phyloP scores from a whole-genome alignment of 768 basidiomycete genomes.

The Phaeotremella fagi region DNA sequence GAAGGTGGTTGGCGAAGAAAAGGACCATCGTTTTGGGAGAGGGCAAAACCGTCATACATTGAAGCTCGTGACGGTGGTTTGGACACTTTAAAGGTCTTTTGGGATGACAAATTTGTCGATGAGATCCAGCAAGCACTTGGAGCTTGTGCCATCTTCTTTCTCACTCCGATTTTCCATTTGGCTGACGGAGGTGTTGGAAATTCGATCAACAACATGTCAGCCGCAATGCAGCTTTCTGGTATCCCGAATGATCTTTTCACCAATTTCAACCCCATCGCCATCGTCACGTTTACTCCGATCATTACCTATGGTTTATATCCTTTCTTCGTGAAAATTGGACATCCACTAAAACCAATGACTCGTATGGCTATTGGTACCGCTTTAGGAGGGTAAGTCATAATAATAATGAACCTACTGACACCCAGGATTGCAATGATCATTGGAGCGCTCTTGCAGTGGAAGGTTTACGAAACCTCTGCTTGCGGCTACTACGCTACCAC shows the following conservation, averaged over 20 bases:
- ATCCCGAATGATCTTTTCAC: constrained; percentile 41
- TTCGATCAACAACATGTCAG: constrained; percentile 5
- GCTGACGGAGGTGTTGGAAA: constrained; percentile 12
- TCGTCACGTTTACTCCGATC: constrained; percentile 30
- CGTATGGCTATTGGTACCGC: constrained; percentile 14
- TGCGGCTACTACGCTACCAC: constrained; percentile 42
- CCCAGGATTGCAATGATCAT: constrained; percentile 28
- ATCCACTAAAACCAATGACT: constrained; percentile 15
- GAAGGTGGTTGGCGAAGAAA: constrained; percentile 6
- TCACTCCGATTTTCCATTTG: constrained; percentile 10
- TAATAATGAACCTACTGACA: neutral
- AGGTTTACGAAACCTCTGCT: constrained; percentile 37
- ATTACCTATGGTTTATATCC: constrained; percentile 19
- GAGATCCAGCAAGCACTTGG: constrained; percentile 16
- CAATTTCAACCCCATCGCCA: constrained; percentile 44
- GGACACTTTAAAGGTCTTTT: constrained; percentile 13
- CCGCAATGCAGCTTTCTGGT: constrained; percentile 37
- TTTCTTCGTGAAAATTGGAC: constrained; percentile 11
- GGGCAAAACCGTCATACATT: constrained; percentile 36
- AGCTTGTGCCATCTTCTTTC: constrained; percentile 2
- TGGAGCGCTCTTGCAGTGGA: constrained; percentile 45
- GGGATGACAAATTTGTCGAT: constrained; percentile 43
- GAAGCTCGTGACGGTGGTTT: constrained; percentile 4
- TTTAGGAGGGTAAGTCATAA: constrained; percentile 2
- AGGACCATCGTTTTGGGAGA: constrained; percentile 37